Percentiles rank a stretch among this genome's conserved stretches.
phyloP scores from a whole-genome alignment of 768 basidiomycete genomes.

The Grammothele lineata region DNA sequence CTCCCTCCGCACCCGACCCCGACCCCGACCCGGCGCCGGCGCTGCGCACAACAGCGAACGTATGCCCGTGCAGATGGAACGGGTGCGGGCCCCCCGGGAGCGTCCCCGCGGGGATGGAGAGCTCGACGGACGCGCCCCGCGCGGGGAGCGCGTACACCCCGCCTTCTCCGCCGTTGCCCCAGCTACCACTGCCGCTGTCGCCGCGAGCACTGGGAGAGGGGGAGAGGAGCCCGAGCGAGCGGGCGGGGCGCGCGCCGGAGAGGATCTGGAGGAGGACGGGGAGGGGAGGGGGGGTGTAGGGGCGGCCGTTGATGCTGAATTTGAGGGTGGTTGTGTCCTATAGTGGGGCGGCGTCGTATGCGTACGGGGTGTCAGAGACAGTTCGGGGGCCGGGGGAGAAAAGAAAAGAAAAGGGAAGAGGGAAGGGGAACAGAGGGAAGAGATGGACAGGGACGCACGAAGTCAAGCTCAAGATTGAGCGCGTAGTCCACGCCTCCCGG shows the following conservation, averaged over 20 bases:
- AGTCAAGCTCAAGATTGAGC: slow-evolving; percentile 11
- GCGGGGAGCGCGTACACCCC: slow-evolving; percentile 43
- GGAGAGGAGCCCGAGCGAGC: slow-evolving; percentile 49
- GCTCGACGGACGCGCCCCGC: slow-evolving; percentile 43
- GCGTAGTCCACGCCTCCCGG: slow-evolving; percentile 19
- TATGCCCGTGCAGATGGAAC: slow-evolving; percentile 35
- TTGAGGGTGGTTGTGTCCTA: too few relatives aligned
- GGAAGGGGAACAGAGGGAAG: too few relatives aligned
- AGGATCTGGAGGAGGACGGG: slow-evolving; percentile 59
- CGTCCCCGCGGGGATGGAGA: slow-evolving; percentile 42
- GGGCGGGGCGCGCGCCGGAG: slow-evolving; percentile 44
- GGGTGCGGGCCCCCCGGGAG: slow-evolving; percentile 39
- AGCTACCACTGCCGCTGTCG: too few relatives aligned
- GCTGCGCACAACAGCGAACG: not conserved
- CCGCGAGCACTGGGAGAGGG: too few relatives aligned
- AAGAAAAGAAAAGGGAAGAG: not conserved
- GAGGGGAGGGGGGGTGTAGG: slow-evolving; percentile 37
- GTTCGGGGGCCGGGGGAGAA: slow-evolving; percentile 3
- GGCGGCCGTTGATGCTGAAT: slow-evolving; percentile 32
- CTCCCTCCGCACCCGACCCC: slow-evolving; percentile 35
- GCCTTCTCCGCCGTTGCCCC: too few relatives aligned
- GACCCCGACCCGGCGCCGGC: slow-evolving; percentile 31
- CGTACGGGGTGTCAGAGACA: slow-evolving; percentile 12
- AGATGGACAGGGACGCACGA: too few relatives aligned
- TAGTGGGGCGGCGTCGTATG: not conserved